Base-by-base conservation (phyloP, 2,329 filamentous ascomycete genomes). In the Cladorrhinum sp. region DNA sequence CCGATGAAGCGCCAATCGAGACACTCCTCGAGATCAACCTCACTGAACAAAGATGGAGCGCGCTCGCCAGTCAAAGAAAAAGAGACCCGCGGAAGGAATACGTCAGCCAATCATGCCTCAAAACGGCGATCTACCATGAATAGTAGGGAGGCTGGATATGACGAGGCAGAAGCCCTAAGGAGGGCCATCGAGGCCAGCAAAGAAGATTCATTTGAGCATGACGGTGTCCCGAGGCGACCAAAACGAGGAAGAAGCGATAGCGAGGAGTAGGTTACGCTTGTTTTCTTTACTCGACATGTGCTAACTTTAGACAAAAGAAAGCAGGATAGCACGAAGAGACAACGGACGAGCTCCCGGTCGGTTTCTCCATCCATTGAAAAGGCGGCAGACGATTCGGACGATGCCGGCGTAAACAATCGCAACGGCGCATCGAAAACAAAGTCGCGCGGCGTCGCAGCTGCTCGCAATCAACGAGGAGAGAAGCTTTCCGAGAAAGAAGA, bases 61-160 rank as follows among this genome's bases (percentile, higher is more conserved):
- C 81, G 75, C 69, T 86, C 77, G 24, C 82, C 79, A 1, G 62
- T 61, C 61, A 82, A 80, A 71, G 77, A 75, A 71, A 82, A 78
- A 67, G 80, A 79, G 69, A 79, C 77, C 68, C 86, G 84, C 71
- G 84, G 77, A 65, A 85, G 80, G 53, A 79, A 79, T 58, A 80
- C 79, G 9, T 76, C 80, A 1, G 72, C 76, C 10, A 77, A 76
- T 49, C 82, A 86, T 58, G 82, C 85, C 57, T 86, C 88, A 39
- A 98, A 97, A 74, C 86, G 95, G 62, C 86, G 95, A 26, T 96
- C 92, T 20, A 99, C 95, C 6, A 97, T 98, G 92, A 96, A 98
- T 72, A 99, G 95, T 73, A 87, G 94, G 64, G 90, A 92, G 73
- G 93, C 94, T 48, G 94, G 92, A 21, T 98, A 98, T 69, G 93